Conservation (phyloP, 1,139 yeast species). For the Nematodospora anomalae region DNA sequence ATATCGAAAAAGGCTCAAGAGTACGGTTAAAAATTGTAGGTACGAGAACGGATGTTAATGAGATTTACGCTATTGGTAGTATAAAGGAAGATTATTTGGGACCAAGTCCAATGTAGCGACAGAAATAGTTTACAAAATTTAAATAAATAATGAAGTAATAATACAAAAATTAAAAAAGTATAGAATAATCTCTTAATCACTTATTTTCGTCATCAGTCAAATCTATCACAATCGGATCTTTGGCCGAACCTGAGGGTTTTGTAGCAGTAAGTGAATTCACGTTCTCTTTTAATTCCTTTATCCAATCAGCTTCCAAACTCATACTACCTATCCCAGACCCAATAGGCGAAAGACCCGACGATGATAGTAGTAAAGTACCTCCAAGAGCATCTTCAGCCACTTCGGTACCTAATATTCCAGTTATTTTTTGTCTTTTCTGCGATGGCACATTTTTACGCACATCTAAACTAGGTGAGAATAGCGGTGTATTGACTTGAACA, state of each 20-base stretch:
- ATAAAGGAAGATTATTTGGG: slow-evolving; percentile 97
- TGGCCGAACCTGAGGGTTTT: not conserved
- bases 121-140: too few species aligned
- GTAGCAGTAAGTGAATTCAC: not conserved
- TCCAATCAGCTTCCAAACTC: slow-evolving; percentile 6
- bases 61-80: slow-evolving; percentile 95
- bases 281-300: slow-evolving; percentile 1
- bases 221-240: slow-evolving; percentile 8
- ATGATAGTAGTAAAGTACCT: not conserved
- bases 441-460: slow-evolving; percentile 4
- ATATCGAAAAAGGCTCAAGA: slow-evolving; percentile 89
- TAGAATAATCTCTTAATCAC: not conserved
- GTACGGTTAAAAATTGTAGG: slow-evolving; percentile 96
- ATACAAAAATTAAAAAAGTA: slow-evolving; percentile 1
- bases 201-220: slow-evolving; percentile 11
- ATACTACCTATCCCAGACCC: slow-evolving; percentile 6
- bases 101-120: slow-evolving; percentile 52
- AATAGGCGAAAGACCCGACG: slow-evolving; percentile 7
- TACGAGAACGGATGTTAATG: slow-evolving; percentile 95
- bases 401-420: slow-evolving; percentile 23
- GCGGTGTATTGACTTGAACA: too few species aligned
- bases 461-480: slow-evolving; percentile 8
- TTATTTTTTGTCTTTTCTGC: slow-evolving; percentile 21
- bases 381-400: slow-evolving; percentile 15
- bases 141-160: slow-evolving; percentile 1